Evolutionary conservation across 2,329 filamentous ascomycete genomes (phyloP).

Genomic region (Pyrenochaeta sp.): DNA sequence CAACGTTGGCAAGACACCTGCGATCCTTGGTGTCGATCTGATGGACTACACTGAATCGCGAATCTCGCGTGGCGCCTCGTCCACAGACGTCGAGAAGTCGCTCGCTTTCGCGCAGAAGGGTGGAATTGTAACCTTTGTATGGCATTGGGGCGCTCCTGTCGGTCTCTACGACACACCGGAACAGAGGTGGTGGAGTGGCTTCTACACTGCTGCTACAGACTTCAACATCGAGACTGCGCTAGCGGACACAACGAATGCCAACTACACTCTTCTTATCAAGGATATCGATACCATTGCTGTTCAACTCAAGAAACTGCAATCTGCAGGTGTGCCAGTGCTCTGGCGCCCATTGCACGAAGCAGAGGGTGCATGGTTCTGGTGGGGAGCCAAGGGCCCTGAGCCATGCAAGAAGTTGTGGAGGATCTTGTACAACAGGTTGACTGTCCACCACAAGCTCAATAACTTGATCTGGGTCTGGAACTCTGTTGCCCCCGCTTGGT

Average conservation of each 20-base stretch:
- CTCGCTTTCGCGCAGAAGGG: constrained; percentile 54
- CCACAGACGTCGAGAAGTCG: constrained; percentile 58
- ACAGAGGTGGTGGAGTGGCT: constrained; percentile 59
- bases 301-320: constrained; percentile 56
- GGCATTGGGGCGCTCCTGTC: constrained; percentile 60
- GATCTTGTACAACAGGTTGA: constrained; percentile 57
- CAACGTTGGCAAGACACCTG: constrained; percentile 59
- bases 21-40: constrained; percentile 57
- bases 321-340: constrained; percentile 57
- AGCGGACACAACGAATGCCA: constrained; percentile 53
- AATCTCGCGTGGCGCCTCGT: constrained; percentile 53
- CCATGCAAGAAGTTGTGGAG: constrained; percentile 56
- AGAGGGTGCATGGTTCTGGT: constrained; percentile 63
- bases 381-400: constrained; percentile 59
- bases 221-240: constrained; percentile 58
- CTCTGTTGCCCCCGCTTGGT: constrained; percentile 54
- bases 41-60: constrained; percentile 61
- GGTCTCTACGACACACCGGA: constrained; percentile 58
- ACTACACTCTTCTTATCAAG: constrained; percentile 58
- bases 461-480: constrained; percentile 64
- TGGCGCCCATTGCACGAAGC: constrained; percentile 62
- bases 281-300: constrained; percentile 61
- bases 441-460: constrained; percentile 55
- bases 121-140: constrained; percentile 58
- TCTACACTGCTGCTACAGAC: constrained; percentile 61